Percentiles rank a stretch among this genome's conserved stretches.
These are phyloP conservation scores for Protomyces pachydermus DNA, from an alignment of 1,139 yeast species.

Conservation along the genomic window DNA sequence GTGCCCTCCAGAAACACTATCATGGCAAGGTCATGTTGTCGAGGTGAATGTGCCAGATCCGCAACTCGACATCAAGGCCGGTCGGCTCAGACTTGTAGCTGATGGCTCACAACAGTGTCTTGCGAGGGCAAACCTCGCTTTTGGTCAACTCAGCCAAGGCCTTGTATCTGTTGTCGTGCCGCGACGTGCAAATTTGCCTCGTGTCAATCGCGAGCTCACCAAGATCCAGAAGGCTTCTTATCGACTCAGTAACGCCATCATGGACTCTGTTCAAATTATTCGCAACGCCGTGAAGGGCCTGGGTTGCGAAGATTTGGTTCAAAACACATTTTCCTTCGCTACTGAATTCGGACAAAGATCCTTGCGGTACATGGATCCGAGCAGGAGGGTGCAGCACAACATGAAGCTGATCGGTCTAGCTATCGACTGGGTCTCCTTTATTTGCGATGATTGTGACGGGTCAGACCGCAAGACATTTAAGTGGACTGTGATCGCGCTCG, in stretches of 20 bases:
- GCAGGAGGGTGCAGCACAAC: conserved; percentile 64
- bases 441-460: conserved; percentile 91
- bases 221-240: conserved; percentile 64
- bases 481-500: conserved; percentile 94
- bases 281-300: conserved; percentile 49
- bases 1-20: conserved; percentile 76
- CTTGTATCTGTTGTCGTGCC: conserved; percentile 52
- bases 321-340: conserved; percentile 71
- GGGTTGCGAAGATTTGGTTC: conserved; percentile 69
- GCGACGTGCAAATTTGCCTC: conserved; percentile 65
- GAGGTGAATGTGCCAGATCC: conserved; percentile 49
- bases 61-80: conserved; percentile 51
- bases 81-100: conserved; percentile 66
- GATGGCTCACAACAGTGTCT: conserved; percentile 55
- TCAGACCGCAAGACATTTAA: conserved; percentile 85
- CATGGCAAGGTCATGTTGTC: conserved; percentile 83
- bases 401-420: conserved; percentile 69
- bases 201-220: conserved; percentile 69
- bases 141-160: conserved; percentile 50
- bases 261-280: conserved; percentile 59
- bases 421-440: conserved; percentile 86
- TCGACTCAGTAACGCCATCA: conserved; percentile 61
- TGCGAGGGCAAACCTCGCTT: conserved; percentile 44
- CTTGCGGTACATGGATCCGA: conserved; percentile 46
- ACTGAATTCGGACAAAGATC: conserved; percentile 73